Conservation (phyloP, 176 grass and related monocot species). For the Paspalum notatum region DNA sequence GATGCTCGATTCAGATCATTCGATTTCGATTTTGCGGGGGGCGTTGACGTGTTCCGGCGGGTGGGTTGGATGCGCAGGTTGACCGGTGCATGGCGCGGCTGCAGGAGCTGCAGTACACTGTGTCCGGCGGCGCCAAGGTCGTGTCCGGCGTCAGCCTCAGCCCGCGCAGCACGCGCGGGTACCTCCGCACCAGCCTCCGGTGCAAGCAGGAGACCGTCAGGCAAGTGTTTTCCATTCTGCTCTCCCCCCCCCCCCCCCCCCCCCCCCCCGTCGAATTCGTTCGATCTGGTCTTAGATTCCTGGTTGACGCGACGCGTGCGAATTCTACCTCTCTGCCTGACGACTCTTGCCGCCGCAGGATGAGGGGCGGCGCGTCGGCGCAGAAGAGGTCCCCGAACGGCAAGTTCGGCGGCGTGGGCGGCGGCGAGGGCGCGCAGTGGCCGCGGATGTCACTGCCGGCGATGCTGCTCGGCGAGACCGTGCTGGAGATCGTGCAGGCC, state of each 20-base stretch:
- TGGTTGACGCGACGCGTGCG: not conserved
- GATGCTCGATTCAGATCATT: not conserved
- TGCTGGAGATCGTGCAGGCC: too few relatives aligned
- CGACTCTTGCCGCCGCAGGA: constrained; percentile 44
- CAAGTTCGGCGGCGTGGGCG: too few relatives aligned
- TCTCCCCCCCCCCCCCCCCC: too few relatives aligned
- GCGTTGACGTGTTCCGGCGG: too few relatives aligned
- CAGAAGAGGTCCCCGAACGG: constrained; percentile 57
- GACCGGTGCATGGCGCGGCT: constrained; percentile 48
- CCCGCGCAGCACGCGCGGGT: constrained; percentile 89
- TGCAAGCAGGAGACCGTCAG: constrained; percentile 95
- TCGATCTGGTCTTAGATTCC: not conserved
- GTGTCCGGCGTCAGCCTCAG: constrained; percentile 85
- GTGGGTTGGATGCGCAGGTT: too few relatives aligned
- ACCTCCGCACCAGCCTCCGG: constrained; percentile 83
- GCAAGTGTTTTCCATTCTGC: constrained; percentile 21
- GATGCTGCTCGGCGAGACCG: too few relatives aligned
- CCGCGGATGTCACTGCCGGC: too few relatives aligned
- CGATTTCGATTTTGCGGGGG: too few relatives aligned
- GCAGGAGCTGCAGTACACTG: constrained; percentile 98
- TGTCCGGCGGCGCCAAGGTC: constrained; percentile 81
- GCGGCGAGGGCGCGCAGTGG: too few relatives aligned
- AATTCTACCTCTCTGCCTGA: not conserved
- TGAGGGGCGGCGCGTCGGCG: constrained; percentile 49
- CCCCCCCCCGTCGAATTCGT: not conserved